Evolutionary conservation across 2,329 filamentous ascomycete genomes (phyloP).

Genomic region (Trichoderma gracile): DNA sequence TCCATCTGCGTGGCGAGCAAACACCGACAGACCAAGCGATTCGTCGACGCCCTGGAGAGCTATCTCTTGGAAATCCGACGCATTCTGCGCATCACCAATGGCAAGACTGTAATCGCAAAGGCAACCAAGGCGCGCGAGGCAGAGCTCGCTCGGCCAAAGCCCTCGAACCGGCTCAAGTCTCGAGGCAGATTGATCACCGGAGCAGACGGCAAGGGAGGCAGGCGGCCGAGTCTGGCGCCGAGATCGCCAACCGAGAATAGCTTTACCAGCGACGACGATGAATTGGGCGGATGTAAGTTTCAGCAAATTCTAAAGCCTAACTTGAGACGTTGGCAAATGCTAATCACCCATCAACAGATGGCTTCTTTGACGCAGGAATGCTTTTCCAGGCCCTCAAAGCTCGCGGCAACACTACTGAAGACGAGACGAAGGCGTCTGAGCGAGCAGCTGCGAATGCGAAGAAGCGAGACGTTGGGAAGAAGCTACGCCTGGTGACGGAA

Average conservation of each 20-base stretch:
- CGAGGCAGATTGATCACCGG: constrained; percentile 71
- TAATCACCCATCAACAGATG: constrained; percentile 61
- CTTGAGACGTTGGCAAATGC: constrained; percentile 27
- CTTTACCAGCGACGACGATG: constrained; percentile 74
- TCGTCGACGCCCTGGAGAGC: constrained; percentile 83
- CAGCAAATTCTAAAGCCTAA: not conserved
- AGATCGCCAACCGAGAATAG: constrained; percentile 69
- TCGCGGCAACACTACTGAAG: constrained; percentile 56
- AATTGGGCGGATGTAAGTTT: constrained; percentile 86
- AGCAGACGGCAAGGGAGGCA: constrained; percentile 44
- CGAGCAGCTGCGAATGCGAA: constrained; percentile 59
- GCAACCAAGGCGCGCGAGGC: constrained; percentile 57
- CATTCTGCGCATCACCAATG: constrained; percentile 68
- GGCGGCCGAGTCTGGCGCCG: constrained; percentile 48
- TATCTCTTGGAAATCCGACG: constrained; percentile 91
- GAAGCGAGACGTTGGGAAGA: constrained; percentile 72
- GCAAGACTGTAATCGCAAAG: constrained; percentile 46
- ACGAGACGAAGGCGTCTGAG: constrained; percentile 57
- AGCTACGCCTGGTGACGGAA: constrained; percentile 51
- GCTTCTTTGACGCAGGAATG: constrained; percentile 97
- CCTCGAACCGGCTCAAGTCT: constrained; percentile 60
- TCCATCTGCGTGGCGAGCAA: constrained; percentile 92
- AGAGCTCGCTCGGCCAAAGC: constrained; percentile 44
- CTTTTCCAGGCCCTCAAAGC: constrained; percentile 83
- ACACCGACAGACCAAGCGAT: constrained; percentile 88